phyloP scores from a whole-genome alignment of 805 yeast genomes.

The Candida nitratophila region DNA sequence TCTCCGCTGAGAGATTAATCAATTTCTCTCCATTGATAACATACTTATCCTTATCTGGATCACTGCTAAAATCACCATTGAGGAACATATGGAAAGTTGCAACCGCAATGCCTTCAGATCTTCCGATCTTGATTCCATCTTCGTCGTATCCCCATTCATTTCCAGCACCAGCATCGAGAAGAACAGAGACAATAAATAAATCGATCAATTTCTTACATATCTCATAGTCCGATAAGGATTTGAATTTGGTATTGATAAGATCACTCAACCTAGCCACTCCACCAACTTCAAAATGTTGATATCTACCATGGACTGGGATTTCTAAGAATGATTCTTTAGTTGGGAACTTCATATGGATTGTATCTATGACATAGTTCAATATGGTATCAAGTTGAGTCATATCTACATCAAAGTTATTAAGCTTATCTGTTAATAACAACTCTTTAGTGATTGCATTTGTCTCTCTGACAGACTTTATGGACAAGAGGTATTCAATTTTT shows the following conservation, averaged over 20 bases:
- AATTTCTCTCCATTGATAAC: conserved; percentile 40
- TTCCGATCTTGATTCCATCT: conserved; percentile 25
- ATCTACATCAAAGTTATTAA: conserved; percentile 41
- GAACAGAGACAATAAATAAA: conserved; percentile 51
- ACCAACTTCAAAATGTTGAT: conserved; percentile 55
- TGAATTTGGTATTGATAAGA: conserved; percentile 32
- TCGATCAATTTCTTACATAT: conserved; percentile 49
- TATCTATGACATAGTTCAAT: conserved; percentile 37
- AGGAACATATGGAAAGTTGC: conserved; percentile 50
- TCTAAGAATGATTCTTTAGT: conserved; percentile 28
- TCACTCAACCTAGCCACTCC: conserved; percentile 36
- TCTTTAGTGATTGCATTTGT: conserved; percentile 37
- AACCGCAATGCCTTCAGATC: conserved; percentile 62
- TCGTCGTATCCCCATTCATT: conserved; percentile 46
- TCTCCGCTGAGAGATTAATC: conserved; percentile 24
- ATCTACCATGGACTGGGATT: conserved; percentile 64
- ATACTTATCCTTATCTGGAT: conserved; percentile 23
- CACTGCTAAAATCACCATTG: conserved; percentile 35
- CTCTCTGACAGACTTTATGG: conserved; percentile 52
- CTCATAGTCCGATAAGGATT: conserved; percentile 27
- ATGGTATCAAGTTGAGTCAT: conserved; percentile 32
- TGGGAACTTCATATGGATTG: conserved; percentile 40
- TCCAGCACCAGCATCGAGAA: conserved; percentile 67
- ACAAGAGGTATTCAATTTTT: conserved; percentile 29
- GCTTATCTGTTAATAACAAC: conserved; percentile 28